A percentile compares a stretch with the other conserved stretches of the same genome.
Conservation (phyloP, 2,329 filamentous ascomycete species). For the Ambrosiella cleistominuta region DNA sequence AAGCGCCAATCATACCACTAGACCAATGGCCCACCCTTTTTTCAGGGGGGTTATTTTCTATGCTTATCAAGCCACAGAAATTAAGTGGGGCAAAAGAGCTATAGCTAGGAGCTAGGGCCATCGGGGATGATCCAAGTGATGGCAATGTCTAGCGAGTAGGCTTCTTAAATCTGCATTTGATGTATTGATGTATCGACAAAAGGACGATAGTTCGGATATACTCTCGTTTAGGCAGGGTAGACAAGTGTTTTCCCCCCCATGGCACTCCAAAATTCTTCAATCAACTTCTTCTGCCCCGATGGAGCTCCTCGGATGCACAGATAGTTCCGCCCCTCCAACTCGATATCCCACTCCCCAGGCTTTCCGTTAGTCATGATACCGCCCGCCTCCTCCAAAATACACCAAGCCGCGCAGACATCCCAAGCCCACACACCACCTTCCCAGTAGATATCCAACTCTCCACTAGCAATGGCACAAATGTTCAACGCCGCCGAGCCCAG, state of each 20-base stretch:
- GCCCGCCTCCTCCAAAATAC: constrained; percentile 56
- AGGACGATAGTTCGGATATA: background rate
- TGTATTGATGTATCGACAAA: background rate
- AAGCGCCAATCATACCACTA: constrained; percentile 13
- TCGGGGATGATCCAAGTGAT: too few species aligned
- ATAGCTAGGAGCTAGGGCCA: too few species aligned
- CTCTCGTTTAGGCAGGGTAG: constrained; percentile 19
- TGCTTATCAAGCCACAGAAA: background rate
- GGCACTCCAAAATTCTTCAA: constrained; percentile 46
- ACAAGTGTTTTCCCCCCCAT: constrained; percentile 37
- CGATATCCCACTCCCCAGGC: constrained; percentile 50
- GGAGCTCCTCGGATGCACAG: constrained; percentile 44
- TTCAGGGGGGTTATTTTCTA: background rate
- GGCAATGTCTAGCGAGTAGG: too few species aligned
- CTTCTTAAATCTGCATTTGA: too few species aligned
- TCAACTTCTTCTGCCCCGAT: constrained; percentile 27
- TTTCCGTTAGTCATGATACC: constrained; percentile 57
- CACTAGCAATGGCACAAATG: constrained; percentile 52
- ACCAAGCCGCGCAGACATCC: constrained; percentile 73
- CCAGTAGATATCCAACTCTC: constrained; percentile 60
- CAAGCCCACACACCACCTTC: constrained; percentile 73
- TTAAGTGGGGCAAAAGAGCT: background rate
- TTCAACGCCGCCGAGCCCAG: constrained; percentile 61
- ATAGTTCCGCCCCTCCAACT: constrained; percentile 42
- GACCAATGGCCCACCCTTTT: constrained; percentile 14